Conservation (phyloP, 2,329 filamentous ascomycete genomes). For the Coniochaeta ligniaria region DNA sequence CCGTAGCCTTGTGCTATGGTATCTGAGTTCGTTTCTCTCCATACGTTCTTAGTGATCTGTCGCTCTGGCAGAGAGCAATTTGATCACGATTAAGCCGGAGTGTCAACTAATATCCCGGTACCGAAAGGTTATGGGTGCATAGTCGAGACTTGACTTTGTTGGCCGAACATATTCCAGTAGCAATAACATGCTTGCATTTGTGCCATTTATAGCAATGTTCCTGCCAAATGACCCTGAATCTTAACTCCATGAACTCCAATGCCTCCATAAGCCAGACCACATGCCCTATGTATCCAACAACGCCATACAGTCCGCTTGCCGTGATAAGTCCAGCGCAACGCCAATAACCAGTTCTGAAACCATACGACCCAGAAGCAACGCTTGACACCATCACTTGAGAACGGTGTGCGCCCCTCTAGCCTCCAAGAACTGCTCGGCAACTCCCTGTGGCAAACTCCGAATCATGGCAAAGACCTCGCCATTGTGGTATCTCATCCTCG, state of each 20-base stretch:
- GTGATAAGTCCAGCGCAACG: not conserved
- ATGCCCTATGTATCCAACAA: not conserved
- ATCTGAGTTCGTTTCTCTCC: conserved; percentile 50
- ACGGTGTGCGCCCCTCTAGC: conserved; percentile 88
- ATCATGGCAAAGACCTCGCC: conserved; percentile 85
- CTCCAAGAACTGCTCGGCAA: conserved; percentile 82
- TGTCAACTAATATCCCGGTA: conserved; percentile 74
- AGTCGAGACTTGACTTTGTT: conserved; percentile 95
- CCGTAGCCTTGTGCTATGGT: conserved; percentile 44
- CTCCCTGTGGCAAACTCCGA: conserved; percentile 70
- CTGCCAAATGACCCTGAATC: not conserved
- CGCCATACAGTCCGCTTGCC: not conserved
- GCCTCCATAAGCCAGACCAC: not conserved
- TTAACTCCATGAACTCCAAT: not conserved
- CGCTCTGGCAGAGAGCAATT: conserved; percentile 64
- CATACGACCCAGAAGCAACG: not conserved
- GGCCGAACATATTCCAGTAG: conserved; percentile 57
- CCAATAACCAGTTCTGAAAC: not conserved
- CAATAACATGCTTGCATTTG: not conserved
- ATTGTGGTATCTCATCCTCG: conserved; percentile 84
- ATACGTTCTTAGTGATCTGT: conserved; percentile 79
- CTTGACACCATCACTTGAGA: conserved; percentile 59
- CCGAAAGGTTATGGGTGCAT: conserved; percentile 77
- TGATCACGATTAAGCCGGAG: conserved; percentile 99
- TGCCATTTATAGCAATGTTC: conserved; percentile 3